Percentiles rank a stretch among this genome's conserved stretches.
These are phyloP conservation scores for Rhinocladiella similis DNA, from an alignment of 2,329 filamentous ascomycete species.

Conservation along the genomic window DNA sequence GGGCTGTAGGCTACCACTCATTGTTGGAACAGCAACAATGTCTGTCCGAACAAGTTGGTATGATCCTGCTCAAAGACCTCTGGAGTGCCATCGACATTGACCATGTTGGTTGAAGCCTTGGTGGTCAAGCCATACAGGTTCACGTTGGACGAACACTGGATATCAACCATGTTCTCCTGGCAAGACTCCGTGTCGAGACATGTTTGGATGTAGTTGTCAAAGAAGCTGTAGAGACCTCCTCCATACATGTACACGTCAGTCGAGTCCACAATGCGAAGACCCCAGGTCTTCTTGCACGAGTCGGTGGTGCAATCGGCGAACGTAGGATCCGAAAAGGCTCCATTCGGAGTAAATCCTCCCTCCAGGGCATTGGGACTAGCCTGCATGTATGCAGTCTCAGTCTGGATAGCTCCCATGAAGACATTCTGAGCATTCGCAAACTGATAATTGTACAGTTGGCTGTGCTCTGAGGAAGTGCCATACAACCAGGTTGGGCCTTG, in stretches of 20 bases:
- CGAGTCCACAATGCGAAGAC: constrained; percentile 69
- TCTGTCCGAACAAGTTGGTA: constrained; percentile 65
- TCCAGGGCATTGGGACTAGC: constrained; percentile 78
- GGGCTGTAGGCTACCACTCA: constrained; percentile 1
- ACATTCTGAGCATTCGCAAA: constrained; percentile 74
- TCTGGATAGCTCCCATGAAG: constrained; percentile 82
- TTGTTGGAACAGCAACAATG: constrained; percentile 54
- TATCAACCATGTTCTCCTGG: constrained; percentile 74
- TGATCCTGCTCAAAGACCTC: constrained; percentile 61
- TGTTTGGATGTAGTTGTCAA: constrained; percentile 74
- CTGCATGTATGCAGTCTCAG: constrained; percentile 78
- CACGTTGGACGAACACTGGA: constrained; percentile 63
- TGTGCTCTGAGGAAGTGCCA: constrained; percentile 67
- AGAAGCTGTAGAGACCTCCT: constrained; percentile 78
- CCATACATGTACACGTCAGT: constrained; percentile 69
- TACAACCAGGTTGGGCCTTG: constrained; percentile 78
- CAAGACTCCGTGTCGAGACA: constrained; percentile 69
- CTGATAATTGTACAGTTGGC: constrained; percentile 75
- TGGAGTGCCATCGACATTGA: constrained; percentile 60
- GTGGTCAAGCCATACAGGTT: constrained; percentile 70
- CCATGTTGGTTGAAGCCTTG: constrained; percentile 73
- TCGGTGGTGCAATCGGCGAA: constrained; percentile 62
- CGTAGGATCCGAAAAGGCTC: constrained; percentile 64
- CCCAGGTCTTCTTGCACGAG: constrained; percentile 73
- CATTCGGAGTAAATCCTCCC: constrained; percentile 61